phyloP scores from a whole-genome alignment of 371 early-diverging fungal genomes.

The Mucor piriformis region DNA sequence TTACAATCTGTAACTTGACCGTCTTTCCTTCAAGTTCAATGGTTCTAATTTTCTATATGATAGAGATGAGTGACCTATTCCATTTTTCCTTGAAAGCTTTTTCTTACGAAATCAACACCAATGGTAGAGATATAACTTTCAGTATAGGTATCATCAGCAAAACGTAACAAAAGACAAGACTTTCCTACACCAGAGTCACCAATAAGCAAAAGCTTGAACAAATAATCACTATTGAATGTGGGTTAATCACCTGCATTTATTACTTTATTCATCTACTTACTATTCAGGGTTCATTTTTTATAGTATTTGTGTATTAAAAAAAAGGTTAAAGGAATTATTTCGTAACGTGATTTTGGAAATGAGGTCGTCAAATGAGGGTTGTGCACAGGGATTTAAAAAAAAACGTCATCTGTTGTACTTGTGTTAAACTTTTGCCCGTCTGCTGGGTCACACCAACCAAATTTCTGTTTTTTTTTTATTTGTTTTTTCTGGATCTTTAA shows the following conservation, averaged over 20 bases:
- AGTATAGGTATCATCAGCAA: conserved; percentile 98
- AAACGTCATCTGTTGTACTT: no score
- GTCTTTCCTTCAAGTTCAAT: conserved; percentile 97
- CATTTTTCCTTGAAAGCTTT: no score
- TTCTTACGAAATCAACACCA: conserved; percentile 95
- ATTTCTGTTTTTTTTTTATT: not conserved
- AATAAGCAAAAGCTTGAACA: conserved; percentile 98
- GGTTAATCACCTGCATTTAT: not conserved
- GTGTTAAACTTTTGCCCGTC: no score
- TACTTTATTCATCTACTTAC: conserved; percentile 23
- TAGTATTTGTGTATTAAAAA: conserved; percentile 1
- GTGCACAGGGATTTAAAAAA: no score
- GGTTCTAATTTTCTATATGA: conserved; percentile 98
- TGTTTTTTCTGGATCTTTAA: conserved; percentile 17
- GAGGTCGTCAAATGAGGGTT: not conserved
- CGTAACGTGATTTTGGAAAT: no score
- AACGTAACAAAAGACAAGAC: conserved; percentile 96
- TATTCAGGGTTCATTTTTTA: conserved; percentile 47
- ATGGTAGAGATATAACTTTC: conserved; percentile 98
- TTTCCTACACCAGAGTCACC: conserved; percentile 99
- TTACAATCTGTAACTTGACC: conserved; percentile 97
- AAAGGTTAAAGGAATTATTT: conserved; percentile 3
- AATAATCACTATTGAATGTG: conserved; percentile 81
- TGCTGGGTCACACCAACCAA: not conserved
- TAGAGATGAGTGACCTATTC: no score